Conservation (phyloP, 495 filamentous ascomycete species). For the Aspergillus nidulans region DNA sequence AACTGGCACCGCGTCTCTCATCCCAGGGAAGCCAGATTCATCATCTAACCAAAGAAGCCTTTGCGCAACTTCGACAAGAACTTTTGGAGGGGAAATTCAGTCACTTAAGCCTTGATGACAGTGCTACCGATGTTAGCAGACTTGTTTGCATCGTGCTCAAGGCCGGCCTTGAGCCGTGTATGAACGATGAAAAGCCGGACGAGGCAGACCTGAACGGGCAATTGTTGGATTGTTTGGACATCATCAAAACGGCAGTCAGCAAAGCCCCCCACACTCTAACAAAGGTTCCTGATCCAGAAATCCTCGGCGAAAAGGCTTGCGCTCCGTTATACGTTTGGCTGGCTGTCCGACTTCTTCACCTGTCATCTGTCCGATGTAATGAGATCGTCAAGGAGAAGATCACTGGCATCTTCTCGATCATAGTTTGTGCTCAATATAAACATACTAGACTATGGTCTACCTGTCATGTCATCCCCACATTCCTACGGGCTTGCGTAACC, state of each 20-base stretch:
- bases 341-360: conserved; percentile 34
- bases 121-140: conserved; percentile 70
- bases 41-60: conserved; percentile 47
- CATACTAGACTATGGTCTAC: conserved; percentile 28
- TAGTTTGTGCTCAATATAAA: conserved; percentile 33
- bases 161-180: conserved; percentile 66
- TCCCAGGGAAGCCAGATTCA: conserved; percentile 39
- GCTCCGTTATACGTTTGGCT: conserved; percentile 81
- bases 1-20: conserved; percentile 49
- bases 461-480: conserved; percentile 26
- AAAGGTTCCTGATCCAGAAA: conserved; percentile 35
- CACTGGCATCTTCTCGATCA: conserved; percentile 25
- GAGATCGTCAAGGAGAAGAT: conserved; percentile 28
- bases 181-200: conserved; percentile 48
- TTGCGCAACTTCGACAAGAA: conserved; percentile 62
- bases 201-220: conserved; percentile 55
- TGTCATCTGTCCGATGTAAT: conserved; percentile 24
- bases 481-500: conserved; percentile 32
- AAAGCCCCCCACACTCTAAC: conserved; percentile 71
- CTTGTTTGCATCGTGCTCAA: conserved; percentile 79
- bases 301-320: conserved; percentile 43
- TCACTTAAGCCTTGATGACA: conserved; percentile 51
- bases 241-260: conserved; percentile 65
- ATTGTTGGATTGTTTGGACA: conserved; percentile 62
- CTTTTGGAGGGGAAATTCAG: conserved; percentile 47